Base-by-base conservation (phyloP, 129 eudicot species). In the Chrysanthemum makinoi region DNA sequence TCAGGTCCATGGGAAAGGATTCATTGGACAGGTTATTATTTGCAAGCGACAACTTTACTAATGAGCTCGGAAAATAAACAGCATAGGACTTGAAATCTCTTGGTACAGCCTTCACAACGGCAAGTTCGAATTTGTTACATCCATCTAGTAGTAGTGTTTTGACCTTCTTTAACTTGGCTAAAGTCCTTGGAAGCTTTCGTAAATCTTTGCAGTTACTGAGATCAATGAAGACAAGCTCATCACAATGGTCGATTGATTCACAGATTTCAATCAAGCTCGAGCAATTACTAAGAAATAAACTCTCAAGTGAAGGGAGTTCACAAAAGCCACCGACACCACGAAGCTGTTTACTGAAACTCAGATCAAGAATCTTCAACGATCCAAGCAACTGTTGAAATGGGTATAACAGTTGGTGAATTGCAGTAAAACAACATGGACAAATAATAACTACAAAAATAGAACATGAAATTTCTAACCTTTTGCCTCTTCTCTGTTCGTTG, bases 1-100 rank as follows among this genome's bases (percentile, higher is more conserved):
- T 69, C 1, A 33, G 3, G 73, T 69, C 46, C 30, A 1, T 50
- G 28, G 72, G 72, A 51, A 51, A 68, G 9, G 28, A 68, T 68
- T 68, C 62, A 5, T 10, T 24, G 13, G 72, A 51, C 49, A 68
- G 3, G 4, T 15, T 51, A 68, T 51, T 68, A 51, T 51, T 0
- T 51, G 48, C 61, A 68, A 68, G 49, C 3, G 72, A 50, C 16
- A 68, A 51, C 22, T 1, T 5, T 15, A 50, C 20, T 68, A 68
- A 28, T 52, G 72, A 68, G n/a, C 13, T 8, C 4, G 49, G 49
- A 1, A 68, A 68, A 9, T 7, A 68, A 50, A 26, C 30, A 6
- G 10, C 49, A 14, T 1, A 51, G 13, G 26, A 48, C 11, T 24
- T 67, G 0, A 49, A 48, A 48, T 49, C 22, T 4, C 58, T 49